A percentile compares a stretch with the other conserved stretches of the same genome.
Evolutionary conservation across 495 filamentous ascomycete genomes (phyloP).

Genomic region (Penicillium robsamsonii): DNA sequence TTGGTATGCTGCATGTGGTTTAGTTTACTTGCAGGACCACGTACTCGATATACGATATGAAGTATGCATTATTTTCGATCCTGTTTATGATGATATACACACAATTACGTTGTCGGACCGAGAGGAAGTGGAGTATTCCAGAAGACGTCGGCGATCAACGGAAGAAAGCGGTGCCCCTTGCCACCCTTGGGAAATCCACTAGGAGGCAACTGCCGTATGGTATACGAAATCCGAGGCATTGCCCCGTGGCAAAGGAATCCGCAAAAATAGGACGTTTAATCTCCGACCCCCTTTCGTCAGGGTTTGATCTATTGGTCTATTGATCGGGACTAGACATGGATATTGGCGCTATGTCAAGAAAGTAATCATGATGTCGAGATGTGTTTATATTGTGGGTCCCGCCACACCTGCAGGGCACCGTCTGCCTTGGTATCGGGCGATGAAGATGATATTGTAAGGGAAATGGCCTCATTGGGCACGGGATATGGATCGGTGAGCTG

Average conservation of each 20-base stretch:
- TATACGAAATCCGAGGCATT: neutral
- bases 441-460: neutral
- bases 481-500: conserved; percentile 8
- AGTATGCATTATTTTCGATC: neutral
- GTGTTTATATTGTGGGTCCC: conserved; percentile 13
- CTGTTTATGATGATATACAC: neutral
- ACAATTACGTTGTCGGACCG: neutral
- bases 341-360: neutral
- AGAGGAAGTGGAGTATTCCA: conserved; percentile 6
- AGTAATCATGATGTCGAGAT: conserved; percentile 14
- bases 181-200: neutral
- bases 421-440: conserved; percentile 5
- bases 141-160: conserved; percentile 1
- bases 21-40: neutral
- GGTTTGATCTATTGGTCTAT: neutral
- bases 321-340: neutral
- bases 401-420: conserved; percentile 14
- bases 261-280: conserved; percentile 1
- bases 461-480: neutral
- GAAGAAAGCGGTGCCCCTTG: conserved; percentile 2
- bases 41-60: neutral
- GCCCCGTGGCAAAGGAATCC: conserved; percentile 6
- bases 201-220: neutral
- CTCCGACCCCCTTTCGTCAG: neutral
- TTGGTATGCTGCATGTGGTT: neutral